Evolutionary conservation across 345 rosid species (phyloP), one percentile per base, ranked within the genome.

Genomic region (Fremontodendron californicum): DNA sequence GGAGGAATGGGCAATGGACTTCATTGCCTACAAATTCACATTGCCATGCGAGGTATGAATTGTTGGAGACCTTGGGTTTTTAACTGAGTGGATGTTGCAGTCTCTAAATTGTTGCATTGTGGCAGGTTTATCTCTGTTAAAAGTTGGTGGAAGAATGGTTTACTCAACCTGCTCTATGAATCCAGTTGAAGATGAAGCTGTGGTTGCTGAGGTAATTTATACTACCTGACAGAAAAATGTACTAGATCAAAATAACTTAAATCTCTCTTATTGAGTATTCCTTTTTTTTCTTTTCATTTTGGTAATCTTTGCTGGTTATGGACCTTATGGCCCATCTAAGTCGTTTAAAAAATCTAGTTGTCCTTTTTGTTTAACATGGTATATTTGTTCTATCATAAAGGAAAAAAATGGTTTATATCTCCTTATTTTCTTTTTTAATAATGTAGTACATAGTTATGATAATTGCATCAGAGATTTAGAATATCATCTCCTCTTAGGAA

Each of bases 161-260:
- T 96, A 96, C 87, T 96, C 98, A 3, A 93, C 99, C 67, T 96
- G 98, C 82, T 92, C 98, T n/a, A 92, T 93, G 98, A 93, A 96
- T 85, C 98, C 98, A 78, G 89, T 96, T 64, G 98, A 96, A 87
- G 78, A 96, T 82, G 99, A 96, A 85, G 99, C 98, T 54, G 99
- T 96, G 82, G 96, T 96, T 84, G 92, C 97, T 78, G 96, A 92
- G 90, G 99, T 93, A 88, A 80, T 73, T 16, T 46, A 60, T 39
- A 11, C 27, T 18, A 58, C 10, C 11, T 5, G 60, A 65, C 39
- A 37, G 64, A 52, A 45, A 45, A 57, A 58, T 23, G 8, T 16
- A 58, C 77, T 58, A 27, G 43, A 25, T 29, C 69, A 19, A 58
- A 27, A 29, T 45, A 43, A 46, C 39, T 25, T n/a, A 10, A 57